Base-by-base conservation (phyloP, 768 basidiomycete genomes). In the Exsudoporus frostii region DNA sequence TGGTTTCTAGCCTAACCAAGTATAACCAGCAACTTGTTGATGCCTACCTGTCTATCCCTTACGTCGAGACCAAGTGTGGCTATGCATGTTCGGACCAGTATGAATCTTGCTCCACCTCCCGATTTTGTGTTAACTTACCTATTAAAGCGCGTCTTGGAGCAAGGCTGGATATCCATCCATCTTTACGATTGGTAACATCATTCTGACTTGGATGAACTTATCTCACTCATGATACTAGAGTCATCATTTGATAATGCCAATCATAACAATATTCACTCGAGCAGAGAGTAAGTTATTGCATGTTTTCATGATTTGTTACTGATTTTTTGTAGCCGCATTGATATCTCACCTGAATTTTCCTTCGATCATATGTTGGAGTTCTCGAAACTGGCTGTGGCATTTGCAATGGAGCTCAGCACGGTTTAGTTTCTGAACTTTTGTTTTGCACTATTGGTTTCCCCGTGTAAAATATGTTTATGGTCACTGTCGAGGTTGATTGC, bases 31-130 rank as follows among this genome's bases (percentile, higher is more conserved):
- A 79, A 50, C 77, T 95, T 27, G 51, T 96, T 14, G 81, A 88
- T 30, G 62, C 73, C 53, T 97, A 97, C 68, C 80, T 95, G 50
- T 79, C 83, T 65, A 92, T 96, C 58, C 92, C 93, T 25, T 91
- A 82, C 61, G 67, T 57, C 25, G 84, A 90, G 76, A 97, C 94
- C 51, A 78, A 87, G 75, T 96, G 94, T 73, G 92, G 90, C 33
- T 96, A 97, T 65, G 92, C 92, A 48, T 97, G 93, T 77, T 91
- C 88, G 60, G 93, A 96, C 71, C 92, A 95, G 89, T 92, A 73
- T 66, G 77, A 56, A 55, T 69, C 73, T 62, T 36, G 45, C 61
- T 59, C 36, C 2, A 5, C 15, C 11, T 36, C 8, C 45, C 55
- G 59, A 63, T 57, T 64, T 68, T 65, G 59, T 49, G 25, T 44